Conservation (phyloP, 768 basidiomycete genomes). For the Psilocybe cubensis region DNA sequence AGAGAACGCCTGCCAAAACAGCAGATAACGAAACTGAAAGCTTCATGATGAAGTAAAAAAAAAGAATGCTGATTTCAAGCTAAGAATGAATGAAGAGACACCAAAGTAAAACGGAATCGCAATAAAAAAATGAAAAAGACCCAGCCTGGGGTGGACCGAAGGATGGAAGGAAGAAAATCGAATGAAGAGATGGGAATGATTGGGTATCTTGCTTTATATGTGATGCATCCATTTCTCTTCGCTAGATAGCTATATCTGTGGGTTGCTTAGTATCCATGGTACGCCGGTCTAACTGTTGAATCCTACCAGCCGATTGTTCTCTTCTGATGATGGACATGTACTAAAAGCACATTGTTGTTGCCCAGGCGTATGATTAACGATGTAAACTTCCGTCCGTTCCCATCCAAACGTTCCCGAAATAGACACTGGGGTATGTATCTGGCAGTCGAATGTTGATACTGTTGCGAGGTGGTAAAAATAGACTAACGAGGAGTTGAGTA, state of each 20-base stretch:
- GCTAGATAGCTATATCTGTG: neutral
- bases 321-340: neutral
- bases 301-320: neutral
- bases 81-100: slow-evolving; percentile 17
- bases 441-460: neutral
- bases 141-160: slow-evolving; percentile 23
- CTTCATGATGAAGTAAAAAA: slow-evolving; percentile 48
- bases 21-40: slow-evolving; percentile 52
- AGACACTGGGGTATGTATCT: neutral
- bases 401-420: neutral
- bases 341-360: neutral
- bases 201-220: slow-evolving; percentile 9
- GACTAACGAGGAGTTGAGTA: neutral
- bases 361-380: neutral
- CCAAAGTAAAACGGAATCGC: slow-evolving; percentile 29
- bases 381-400: neutral
- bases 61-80: slow-evolving; percentile 9
- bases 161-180: slow-evolving; percentile 14
- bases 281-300: neutral
- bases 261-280: neutral
- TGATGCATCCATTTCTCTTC: neutral
- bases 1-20: slow-evolving; percentile 55
- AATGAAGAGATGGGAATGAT: slow-evolving; percentile 1
- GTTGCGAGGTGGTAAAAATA: neutral
- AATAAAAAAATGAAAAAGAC: slow-evolving; percentile 26